Conservation (phyloP, 805 yeast genomes). For the Torulaspora quercuum region DNA sequence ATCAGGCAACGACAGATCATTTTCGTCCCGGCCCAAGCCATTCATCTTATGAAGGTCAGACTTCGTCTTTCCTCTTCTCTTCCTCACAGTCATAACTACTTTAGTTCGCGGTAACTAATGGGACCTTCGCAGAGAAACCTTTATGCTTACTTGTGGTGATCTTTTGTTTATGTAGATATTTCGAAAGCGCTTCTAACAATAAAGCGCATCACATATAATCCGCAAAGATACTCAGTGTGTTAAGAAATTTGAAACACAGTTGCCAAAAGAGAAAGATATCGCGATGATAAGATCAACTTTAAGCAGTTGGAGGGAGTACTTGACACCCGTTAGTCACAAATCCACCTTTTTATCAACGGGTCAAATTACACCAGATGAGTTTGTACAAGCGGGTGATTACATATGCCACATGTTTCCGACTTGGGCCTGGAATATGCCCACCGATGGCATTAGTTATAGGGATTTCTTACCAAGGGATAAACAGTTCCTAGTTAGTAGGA, state of each 20-base stretch:
- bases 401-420: constrained; percentile 90
- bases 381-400: constrained; percentile 91
- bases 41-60: constrained; percentile 1
- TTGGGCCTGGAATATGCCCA: constrained; percentile 79
- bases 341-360: constrained; percentile 86
- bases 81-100: constrained; percentile 10
- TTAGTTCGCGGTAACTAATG: too few relatives aligned
- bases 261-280: neutral
- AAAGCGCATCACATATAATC: constrained; percentile 1
- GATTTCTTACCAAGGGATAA: constrained; percentile 82
- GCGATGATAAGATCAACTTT: constrained; percentile 68
- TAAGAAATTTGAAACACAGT: too few relatives aligned
- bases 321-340: constrained; percentile 85
- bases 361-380: constrained; percentile 93
- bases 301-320: constrained; percentile 82
- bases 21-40: constrained; percentile 5
- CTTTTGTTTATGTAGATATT: constrained; percentile 1
- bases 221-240: constrained; percentile 11
- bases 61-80: constrained; percentile 2
- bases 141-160: constrained; percentile 1
- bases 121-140: neutral
- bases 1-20: constrained; percentile 4
- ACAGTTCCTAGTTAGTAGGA: constrained; percentile 82
- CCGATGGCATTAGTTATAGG: constrained; percentile 36
- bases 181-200: constrained; percentile 3